A percentile compares a stretch with the other conserved stretches of the same genome.
These are phyloP conservation scores for Lichtheimia ornata DNA, from an alignment of 371 early-diverging fungal genomes.

Conservation along the genomic window DNA sequence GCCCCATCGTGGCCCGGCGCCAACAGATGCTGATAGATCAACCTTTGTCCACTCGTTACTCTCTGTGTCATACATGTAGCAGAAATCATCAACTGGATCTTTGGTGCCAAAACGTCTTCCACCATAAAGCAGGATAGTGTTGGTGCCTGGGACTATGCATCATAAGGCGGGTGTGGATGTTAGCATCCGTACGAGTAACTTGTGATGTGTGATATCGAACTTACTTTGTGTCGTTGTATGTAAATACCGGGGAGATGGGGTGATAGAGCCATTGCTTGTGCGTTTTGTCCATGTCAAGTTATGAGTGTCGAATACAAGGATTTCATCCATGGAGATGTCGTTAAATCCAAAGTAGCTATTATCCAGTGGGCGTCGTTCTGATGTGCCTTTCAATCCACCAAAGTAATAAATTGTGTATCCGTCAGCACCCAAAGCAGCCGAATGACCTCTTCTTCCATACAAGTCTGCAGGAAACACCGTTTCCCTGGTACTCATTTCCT, in stretches of 20 bases:
- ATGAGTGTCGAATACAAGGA: conserved; percentile 13
- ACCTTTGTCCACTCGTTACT: conserved; percentile 13
- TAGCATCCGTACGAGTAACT: neutral
- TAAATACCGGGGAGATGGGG: conserved; percentile 17
- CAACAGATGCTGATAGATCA: conserved; percentile 2
- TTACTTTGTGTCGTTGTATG: conserved; percentile 16
- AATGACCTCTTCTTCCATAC: conserved; percentile 11
- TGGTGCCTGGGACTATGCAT: conserved; percentile 12
- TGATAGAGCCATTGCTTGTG: conserved; percentile 1
- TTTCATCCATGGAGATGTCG: conserved; percentile 14
- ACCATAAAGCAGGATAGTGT: conserved; percentile 12
- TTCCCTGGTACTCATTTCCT: no score
- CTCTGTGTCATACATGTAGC: conserved; percentile 11
- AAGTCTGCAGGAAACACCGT: neutral
- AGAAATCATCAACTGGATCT: conserved; percentile 15
- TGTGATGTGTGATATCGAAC: neutral
- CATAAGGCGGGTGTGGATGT: neutral
- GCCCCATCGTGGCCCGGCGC: conserved; percentile 25
- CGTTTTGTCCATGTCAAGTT: conserved; percentile 6
- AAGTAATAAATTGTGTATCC: conserved; percentile 17
- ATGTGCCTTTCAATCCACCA: conserved; percentile 17
- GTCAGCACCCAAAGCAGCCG: conserved; percentile 14
- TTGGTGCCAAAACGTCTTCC: conserved; percentile 8
- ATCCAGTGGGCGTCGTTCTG: neutral
- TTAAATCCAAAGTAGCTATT: neutral